Base-by-base conservation (phyloP, 23 red algal species). In the Gracilariopsis chorda region DNA sequence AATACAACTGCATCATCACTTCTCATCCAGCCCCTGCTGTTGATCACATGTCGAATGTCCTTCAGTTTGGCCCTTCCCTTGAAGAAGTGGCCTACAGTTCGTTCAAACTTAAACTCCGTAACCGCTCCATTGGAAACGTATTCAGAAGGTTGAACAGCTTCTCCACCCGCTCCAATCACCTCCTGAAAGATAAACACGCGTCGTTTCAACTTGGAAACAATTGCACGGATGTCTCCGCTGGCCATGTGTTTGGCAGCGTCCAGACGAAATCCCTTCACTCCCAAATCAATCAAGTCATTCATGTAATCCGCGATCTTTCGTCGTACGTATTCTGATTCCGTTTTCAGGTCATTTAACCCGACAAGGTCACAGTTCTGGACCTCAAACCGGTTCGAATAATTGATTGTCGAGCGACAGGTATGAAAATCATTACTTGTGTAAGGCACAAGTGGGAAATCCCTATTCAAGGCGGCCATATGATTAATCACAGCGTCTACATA, bases 401-500 rank as follows among this genome's bases (percentile, higher is more conserved):
- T 78, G 24, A 53, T 51, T 17, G 49, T 33, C 2, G 62, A 39
- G 62, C 35, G 33, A 40, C 62, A 68, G 13, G 30, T 68, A 40
- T 68, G 62, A 36, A 68, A 68, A 41, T 68, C 62, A 40, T 41
- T 68, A 12, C 33, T 30, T 1, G 8, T 7, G 33, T 68, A 68
- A 30, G 62, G 62, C 20, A 68, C 62, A 20, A 39, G 3, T 7
- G 73, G 73, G n/a, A 53, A 78, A 3, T 6, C 1, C 1, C 62
- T 30, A 40, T 40, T 19, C 33, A 68, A 68, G 2, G 47, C 49
- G 44, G 73, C 49, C 73, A 78, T 78, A 78, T 78, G 73, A 17
- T 78, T 78, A 36, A 78, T 78, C 16, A 78, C 10, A n/a, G 73
- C 73, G 34, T 78, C 45, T n/a, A 78, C 73, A n/a, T 78, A 78